Conservation (phyloP, 192 early-diverging fungal species). For the Coemansia sp. region DNA sequence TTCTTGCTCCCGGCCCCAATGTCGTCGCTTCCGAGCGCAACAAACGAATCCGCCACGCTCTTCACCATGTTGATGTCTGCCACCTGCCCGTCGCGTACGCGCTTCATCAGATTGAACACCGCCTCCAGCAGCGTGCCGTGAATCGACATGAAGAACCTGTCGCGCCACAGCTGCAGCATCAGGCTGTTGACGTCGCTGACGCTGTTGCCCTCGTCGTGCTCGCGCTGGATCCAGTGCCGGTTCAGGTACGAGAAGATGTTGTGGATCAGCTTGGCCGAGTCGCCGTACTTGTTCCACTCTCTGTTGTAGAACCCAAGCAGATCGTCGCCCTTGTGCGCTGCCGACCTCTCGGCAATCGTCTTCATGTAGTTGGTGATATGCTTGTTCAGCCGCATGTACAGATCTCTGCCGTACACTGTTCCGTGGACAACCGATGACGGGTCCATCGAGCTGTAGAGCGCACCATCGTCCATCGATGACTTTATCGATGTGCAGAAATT, state of each 20-base stretch:
- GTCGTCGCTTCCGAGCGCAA: conserved; percentile 70
- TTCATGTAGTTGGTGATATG: conserved; percentile 59
- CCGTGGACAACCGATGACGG: conserved; percentile 45
- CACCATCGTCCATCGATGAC: conserved; percentile 22
- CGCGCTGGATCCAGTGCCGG: conserved; percentile 95
- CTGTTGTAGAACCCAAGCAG: conserved; percentile 84
- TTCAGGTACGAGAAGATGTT: conserved; percentile 95
- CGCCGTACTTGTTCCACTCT: conserved; percentile 88
- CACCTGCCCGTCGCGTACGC: conserved; percentile 85
- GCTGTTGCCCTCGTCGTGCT: conserved; percentile 90
- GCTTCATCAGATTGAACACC: conserved; percentile 64
- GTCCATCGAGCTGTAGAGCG: conserved; percentile 44
- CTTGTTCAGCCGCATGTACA: conserved; percentile 63
- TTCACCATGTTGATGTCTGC: conserved; percentile 85
- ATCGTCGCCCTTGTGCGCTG: conserved; percentile 70
- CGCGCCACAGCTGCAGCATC: conserved; percentile 72
- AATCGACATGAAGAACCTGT: conserved; percentile 59
- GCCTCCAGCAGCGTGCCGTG: conserved; percentile 50
- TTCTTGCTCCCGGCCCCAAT: conserved; percentile 75
- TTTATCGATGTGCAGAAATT: conserved; percentile 51
- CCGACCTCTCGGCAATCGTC: conserved; percentile 58
- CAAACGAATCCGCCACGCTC: conserved; percentile 88
- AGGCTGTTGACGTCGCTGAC: conserved; percentile 92
- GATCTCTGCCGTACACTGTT: conserved; percentile 59
- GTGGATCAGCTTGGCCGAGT: conserved; percentile 80